A percentile compares a stretch with the other conserved stretches of the same genome.
Evolutionary conservation across 257 asterid genomes (phyloP).

Genomic region (Solanum sejunctum): DNA sequence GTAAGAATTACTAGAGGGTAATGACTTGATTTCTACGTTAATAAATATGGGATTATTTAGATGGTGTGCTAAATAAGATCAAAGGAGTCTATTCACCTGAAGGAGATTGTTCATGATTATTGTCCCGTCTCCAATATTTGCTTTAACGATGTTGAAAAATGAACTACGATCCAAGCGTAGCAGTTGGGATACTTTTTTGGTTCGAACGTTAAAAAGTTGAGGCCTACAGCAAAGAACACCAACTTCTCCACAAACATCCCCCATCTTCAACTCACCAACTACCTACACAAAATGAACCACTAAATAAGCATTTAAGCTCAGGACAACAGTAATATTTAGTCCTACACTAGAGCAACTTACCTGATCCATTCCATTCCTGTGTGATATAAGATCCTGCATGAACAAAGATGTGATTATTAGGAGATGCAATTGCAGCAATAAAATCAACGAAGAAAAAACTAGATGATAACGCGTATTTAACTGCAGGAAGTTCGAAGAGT

Average conservation of each 20-base stretch:
- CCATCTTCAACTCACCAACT: constrained; percentile 43
- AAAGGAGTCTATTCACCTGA: constrained; percentile 25
- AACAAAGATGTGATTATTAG: constrained; percentile 4
- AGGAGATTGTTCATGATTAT: constrained; percentile 74
- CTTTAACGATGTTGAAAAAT: constrained; percentile 55
- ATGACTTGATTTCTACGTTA: background rate
- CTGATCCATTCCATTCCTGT: constrained; percentile 29
- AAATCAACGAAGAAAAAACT: background rate
- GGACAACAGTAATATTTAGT: background rate
- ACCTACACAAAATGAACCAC: constrained; percentile 10
- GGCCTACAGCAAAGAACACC: constrained; percentile 83
- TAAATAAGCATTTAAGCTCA: background rate
- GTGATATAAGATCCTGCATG: constrained; percentile 62
- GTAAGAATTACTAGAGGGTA: background rate
- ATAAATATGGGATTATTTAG: background rate
- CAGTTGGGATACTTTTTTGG: constrained; percentile 69
- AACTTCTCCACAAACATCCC: constrained; percentile 63
- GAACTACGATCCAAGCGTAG: constrained; percentile 60
- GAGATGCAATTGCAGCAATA: background rate
- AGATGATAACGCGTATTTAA: background rate
- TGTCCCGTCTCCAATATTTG: constrained; percentile 78
- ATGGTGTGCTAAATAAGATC: background rate
- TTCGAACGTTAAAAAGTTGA: constrained; percentile 54
- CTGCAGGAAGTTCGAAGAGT: background rate
- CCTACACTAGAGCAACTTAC: constrained; percentile 11